Evolutionary conservation across 2,329 filamentous ascomycete species (phyloP).

Genomic region (Colletotrichum salicis): DNA sequence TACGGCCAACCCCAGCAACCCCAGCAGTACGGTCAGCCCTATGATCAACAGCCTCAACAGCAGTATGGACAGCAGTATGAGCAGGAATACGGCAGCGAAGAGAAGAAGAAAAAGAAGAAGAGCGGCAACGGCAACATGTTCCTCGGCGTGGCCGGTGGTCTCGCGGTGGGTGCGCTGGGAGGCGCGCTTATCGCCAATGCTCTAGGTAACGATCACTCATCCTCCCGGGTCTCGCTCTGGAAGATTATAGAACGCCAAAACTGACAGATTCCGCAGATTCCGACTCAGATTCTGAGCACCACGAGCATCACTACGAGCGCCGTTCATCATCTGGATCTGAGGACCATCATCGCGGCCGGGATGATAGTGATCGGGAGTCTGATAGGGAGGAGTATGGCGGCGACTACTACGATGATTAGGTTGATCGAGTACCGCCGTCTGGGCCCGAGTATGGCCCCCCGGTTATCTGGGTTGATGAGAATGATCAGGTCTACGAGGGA

Average conservation of each 20-base stretch:
- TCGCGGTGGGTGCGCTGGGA: slow-evolving; percentile 66
- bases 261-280: not conserved
- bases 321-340: slow-evolving; percentile 31
- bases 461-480: too few relatives aligned
- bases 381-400: slow-evolving; percentile 59
- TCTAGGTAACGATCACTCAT: slow-evolving; percentile 57
- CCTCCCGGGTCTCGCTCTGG: not conserved
- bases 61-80: slow-evolving; percentile 17
- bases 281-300: slow-evolving; percentile 21
- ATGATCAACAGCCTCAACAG: slow-evolving; percentile 5
- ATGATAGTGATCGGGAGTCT: slow-evolving; percentile 41
- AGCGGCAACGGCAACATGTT: slow-evolving; percentile 62
- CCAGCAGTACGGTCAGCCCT: slow-evolving; percentile 5
- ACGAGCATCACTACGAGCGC: slow-evolving; percentile 8
- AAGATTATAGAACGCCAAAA: not conserved
- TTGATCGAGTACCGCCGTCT: not conserved
- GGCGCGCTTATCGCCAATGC: slow-evolving; percentile 68
- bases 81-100: slow-evolving; percentile 27
- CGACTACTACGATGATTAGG: slow-evolving; percentile 35
- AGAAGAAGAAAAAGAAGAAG: slow-evolving; percentile 45
- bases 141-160: slow-evolving; percentile 66
- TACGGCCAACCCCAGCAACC: not conserved
- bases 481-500: not conserved
- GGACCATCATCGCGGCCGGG: slow-evolving; percentile 21
- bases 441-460: too few relatives aligned